Evolutionary conservation across 2,329 filamentous ascomycete species (phyloP), one percentile per base, ranked within the genome.

Genomic region (Arthrobotrys musiformis): DNA sequence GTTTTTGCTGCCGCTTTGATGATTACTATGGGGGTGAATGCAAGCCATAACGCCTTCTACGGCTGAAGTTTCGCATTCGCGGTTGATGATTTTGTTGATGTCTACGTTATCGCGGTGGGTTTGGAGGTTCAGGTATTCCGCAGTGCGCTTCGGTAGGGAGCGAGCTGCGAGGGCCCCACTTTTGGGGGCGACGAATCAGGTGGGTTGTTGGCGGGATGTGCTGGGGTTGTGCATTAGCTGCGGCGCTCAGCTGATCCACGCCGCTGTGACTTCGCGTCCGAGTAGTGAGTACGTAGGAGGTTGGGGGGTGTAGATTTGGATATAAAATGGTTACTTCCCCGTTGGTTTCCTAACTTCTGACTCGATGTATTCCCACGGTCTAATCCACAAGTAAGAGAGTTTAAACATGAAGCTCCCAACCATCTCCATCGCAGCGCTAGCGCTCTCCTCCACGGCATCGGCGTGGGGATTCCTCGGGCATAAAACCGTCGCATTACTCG

Each of bases 401-500:
- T n/a, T n/a, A n/a, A 56, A 4, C 4, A 77, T 77, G 73, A 60
- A 42, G 4, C 28, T 67, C 30, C 37, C 2, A 48, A n/a, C n/a
- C 40, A 22, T 58, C 48, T 8, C 42, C 52, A 46, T 42, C 48
- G 7, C 28, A 15, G 19, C 68, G 11, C 17, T 35, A 54, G 11
- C 26, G 11, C n/a, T 22, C 35, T 13, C 13, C 19, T 17, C 15
- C 8, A 19, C 46, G 40, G 26, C 19, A 19, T 11, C 42, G 19
- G 66, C 66, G 26, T 81, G 81, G 81, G 81, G 81, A 5, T 79
- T 79, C 74, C 85, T 91, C 68, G 90, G 90, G 1, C 90, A 91
- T 82, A 88, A 90, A 81, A 89, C 89, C 2, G 87, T 90, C 6
- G 90, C 89, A 46, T 90, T 89, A 81, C 81, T 91, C 22, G 89